Evolutionary conservation across 768 basidiomycete genomes (phyloP).

Genomic region (Boletus rubropictus): DNA sequence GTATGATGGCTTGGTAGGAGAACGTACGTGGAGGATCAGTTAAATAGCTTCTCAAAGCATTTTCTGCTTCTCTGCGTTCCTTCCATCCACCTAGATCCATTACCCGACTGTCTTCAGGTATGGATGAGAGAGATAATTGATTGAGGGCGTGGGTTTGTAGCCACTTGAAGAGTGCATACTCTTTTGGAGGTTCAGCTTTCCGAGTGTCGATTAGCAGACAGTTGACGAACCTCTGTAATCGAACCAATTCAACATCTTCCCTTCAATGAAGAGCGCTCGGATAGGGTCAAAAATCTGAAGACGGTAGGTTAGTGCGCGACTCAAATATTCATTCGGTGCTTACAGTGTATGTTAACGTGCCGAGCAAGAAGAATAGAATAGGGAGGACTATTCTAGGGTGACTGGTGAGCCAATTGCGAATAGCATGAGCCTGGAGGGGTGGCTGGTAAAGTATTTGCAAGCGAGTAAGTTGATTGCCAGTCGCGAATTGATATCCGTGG

Average conservation of each 20-base stretch:
- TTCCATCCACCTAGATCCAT: slow-evolving; percentile 60
- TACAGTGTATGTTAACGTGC: slow-evolving; percentile 83
- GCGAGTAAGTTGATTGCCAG: slow-evolving; percentile 32
- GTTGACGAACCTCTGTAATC: slow-evolving; percentile 56
- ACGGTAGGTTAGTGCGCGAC: background rate
- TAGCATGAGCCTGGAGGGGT: slow-evolving; percentile 57
- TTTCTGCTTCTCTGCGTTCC: slow-evolving; percentile 76
- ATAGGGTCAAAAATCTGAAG: slow-evolving; percentile 87
- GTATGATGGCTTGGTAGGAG: background rate
- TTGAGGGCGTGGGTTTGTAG: slow-evolving; percentile 56
- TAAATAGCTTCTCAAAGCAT: slow-evolving; percentile 62
- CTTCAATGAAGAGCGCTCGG: slow-evolving; percentile 75
- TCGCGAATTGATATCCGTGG: slow-evolving; percentile 49
- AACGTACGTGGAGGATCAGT: slow-evolving; percentile 66
- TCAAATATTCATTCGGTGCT: slow-evolving; percentile 20
- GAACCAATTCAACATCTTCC: slow-evolving; percentile 80
- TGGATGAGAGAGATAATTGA: slow-evolving; percentile 32
- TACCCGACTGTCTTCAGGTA: slow-evolving; percentile 13
- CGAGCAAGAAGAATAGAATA: slow-evolving; percentile 79
- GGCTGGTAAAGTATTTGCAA: slow-evolving; percentile 56
- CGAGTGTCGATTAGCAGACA: background rate
- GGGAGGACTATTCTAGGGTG: slow-evolving; percentile 86
- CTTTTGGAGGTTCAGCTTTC: slow-evolving; percentile 32
- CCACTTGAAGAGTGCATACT: slow-evolving; percentile 75
- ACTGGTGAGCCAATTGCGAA: slow-evolving; percentile 75